These are phyloP conservation scores for Microcyclosporella mali DNA, from an alignment of 2,329 filamentous ascomycete species.

Conservation along the genomic window DNA sequence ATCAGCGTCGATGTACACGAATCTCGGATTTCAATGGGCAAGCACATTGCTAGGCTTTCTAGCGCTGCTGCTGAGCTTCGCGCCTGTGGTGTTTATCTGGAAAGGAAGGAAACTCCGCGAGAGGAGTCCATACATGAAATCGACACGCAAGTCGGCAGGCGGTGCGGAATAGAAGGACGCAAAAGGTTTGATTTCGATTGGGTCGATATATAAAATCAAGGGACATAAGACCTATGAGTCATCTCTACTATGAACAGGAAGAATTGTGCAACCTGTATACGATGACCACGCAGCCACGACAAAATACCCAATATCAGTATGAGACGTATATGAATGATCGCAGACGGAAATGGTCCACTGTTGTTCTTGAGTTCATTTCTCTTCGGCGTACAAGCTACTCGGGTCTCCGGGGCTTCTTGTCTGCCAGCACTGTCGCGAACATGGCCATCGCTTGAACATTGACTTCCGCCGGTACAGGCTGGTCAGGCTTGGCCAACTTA, in stretches of 20 bases:
- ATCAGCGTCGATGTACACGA: conserved; percentile 43
- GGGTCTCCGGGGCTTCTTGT: conserved; percentile 33
- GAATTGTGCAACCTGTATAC: too few species aligned
- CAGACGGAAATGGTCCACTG: too few species aligned
- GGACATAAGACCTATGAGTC: too few species aligned
- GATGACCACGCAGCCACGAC: too few species aligned
- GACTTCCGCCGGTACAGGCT: conserved; percentile 44
- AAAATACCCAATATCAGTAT: too few species aligned
- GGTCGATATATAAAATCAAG: too few species aligned
- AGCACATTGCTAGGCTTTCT: conserved; percentile 43
- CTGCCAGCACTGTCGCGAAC: conserved; percentile 46
- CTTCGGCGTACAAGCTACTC: conserved; percentile 10
- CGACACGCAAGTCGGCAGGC: background rate
- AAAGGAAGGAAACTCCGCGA: conserved; percentile 29
- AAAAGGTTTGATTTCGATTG: too few species aligned
- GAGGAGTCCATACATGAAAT: conserved; percentile 5
- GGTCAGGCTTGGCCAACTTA: conserved; percentile 40
- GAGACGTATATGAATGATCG: too few species aligned
- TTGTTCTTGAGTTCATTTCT: too few species aligned
- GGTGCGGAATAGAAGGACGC: too few species aligned
- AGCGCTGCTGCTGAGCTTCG: conserved; percentile 38
- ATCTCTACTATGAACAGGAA: too few species aligned
- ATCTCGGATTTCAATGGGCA: conserved; percentile 46
- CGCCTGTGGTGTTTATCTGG: conserved; percentile 40
- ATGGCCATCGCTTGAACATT: conserved; percentile 45